phyloP scores from a whole-genome alignment of 1,284 basidiomycete genomes.

The Megacollybia platyphylla region DNA sequence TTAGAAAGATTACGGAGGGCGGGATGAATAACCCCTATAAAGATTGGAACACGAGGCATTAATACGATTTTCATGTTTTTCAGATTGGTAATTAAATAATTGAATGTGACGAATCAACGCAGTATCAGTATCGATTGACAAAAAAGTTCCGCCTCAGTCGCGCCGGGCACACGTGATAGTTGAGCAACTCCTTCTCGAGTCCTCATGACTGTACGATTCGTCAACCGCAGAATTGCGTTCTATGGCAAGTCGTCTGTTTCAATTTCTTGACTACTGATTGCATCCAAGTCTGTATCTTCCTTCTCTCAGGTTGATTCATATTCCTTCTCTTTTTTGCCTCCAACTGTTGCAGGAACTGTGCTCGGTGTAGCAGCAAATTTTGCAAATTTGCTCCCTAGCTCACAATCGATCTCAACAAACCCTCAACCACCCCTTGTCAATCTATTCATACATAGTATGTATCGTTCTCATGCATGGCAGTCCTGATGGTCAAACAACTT shows the following conservation, averaged over 20 bases:
- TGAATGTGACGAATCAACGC: no score
- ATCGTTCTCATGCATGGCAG: constrained; percentile 2
- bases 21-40: not conserved
- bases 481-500: not conserved
- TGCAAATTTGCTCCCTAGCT: constrained; percentile 40
- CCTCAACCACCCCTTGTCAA: constrained; percentile 24
- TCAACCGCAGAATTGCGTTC: constrained; percentile 34
- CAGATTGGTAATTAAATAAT: no score
- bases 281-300: constrained; percentile 37
- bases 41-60: not conserved
- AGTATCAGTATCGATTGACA: no score
- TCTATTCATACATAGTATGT: not conserved
- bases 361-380: constrained; percentile 58
- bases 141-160: no score
- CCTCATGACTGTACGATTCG: constrained; percentile 45
- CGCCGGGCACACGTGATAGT: no score
- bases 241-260: constrained; percentile 25
- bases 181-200: not conserved
- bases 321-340: not conserved
- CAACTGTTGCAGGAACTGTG: constrained; percentile 28
- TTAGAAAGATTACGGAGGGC: constrained; percentile 1
- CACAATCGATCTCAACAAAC: constrained; percentile 18
- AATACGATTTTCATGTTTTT: no score
- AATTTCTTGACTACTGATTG: constrained; percentile 3
- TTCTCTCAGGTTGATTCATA: constrained; percentile 32